Percentiles rank a stretch among this genome's conserved stretches.
phyloP scores from a whole-genome alignment of 805 yeast species.

The Wickerhamiella galacta region DNA sequence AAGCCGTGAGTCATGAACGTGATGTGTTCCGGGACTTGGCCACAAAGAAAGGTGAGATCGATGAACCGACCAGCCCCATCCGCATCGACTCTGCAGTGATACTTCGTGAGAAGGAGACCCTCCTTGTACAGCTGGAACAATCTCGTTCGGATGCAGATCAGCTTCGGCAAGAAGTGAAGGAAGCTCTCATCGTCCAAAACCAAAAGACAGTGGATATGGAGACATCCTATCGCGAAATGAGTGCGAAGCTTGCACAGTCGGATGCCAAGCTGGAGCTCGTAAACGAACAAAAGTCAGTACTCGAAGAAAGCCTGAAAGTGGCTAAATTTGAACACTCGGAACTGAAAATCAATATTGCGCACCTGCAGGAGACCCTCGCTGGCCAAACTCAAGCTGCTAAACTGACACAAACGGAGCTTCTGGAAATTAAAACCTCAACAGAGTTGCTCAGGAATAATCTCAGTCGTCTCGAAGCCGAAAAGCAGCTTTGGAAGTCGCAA shows the following conservation, averaged over 20 bases:
- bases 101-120: no score
- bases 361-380: background rate
- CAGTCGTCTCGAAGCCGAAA: slow-evolving; percentile 38
- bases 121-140: no score
- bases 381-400: background rate
- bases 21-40: slow-evolving; percentile 35
- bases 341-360: slow-evolving; percentile 1
- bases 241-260: slow-evolving; percentile 35
- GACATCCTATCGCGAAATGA: slow-evolving; percentile 30
- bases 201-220: slow-evolving; percentile 27
- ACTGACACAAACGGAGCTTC: background rate
- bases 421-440: slow-evolving; percentile 8
- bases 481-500: slow-evolving; percentile 30
- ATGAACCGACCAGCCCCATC: no score
- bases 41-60: background rate
- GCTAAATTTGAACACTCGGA: slow-evolving; percentile 16
- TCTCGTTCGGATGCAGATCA: no score
- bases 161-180: background rate
- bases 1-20: slow-evolving; percentile 44
- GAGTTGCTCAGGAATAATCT: slow-evolving; percentile 31
- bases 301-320: slow-evolving; percentile 26
- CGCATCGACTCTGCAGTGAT: no score
- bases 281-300: slow-evolving; percentile 32
- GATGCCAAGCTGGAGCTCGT: slow-evolving; percentile 37
- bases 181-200: slow-evolving; percentile 16